Percentiles rank a stretch among this genome's conserved stretches.
Conservation (phyloP, 371 early-diverging fungal genomes). For the Saksenaea oblongispora region DNA sequence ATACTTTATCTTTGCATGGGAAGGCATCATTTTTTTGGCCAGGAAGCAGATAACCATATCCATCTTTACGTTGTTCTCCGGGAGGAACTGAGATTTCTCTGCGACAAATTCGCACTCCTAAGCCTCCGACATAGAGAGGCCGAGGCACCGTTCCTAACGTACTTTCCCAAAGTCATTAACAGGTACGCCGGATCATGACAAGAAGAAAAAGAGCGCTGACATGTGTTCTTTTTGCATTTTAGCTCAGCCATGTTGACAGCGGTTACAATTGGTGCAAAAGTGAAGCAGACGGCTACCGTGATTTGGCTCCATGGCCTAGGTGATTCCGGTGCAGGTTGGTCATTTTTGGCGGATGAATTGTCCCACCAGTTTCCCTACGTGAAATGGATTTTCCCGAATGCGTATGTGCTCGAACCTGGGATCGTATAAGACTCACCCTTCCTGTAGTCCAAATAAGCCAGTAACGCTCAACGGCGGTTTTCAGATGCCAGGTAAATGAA, state of each 20-base stretch:
- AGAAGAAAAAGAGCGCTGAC: too few relatives aligned
- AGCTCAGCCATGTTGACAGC: constrained; percentile 37
- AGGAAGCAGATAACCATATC: too few relatives aligned
- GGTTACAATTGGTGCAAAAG: constrained; percentile 48
- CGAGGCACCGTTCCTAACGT: too few relatives aligned
- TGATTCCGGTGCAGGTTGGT: constrained; percentile 73
- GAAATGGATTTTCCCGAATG: constrained; percentile 87
- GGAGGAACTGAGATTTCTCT: too few relatives aligned
- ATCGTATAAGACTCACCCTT: not conserved
- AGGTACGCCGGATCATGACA: too few relatives aligned
- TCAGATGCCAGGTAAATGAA: constrained; percentile 81
- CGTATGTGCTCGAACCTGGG: constrained; percentile 42
- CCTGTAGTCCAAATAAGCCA: constrained; percentile 65
- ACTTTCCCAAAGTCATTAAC: too few relatives aligned
- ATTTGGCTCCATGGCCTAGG: constrained; percentile 81
- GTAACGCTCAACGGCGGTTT: constrained; percentile 86
- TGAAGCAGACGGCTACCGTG: constrained; percentile 77
- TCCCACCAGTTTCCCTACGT: constrained; percentile 67
- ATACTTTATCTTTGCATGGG: too few relatives aligned
- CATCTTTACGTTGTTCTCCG: too few relatives aligned
- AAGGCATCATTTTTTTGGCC: too few relatives aligned
- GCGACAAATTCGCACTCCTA: too few relatives aligned
- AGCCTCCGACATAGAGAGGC: too few relatives aligned
- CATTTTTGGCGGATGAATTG: constrained; percentile 69
- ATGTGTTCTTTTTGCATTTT: too few relatives aligned